phyloP scores from a whole-genome alignment of 306 rosid genomes.

The Mimosa bimucronata region DNA sequence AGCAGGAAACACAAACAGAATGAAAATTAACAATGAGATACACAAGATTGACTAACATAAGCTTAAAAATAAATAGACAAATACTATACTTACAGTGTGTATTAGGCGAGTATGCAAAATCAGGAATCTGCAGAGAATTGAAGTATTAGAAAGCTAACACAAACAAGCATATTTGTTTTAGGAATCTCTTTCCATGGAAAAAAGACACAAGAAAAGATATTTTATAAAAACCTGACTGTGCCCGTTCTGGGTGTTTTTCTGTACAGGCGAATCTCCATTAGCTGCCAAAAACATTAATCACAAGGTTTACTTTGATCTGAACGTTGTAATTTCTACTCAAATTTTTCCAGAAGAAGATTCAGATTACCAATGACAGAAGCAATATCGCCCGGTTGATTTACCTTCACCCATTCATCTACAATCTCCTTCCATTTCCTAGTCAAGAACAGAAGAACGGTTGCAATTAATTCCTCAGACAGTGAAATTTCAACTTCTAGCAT shows the following conservation, averaged over 20 bases:
- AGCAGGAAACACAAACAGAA: slow-evolving; percentile 23
- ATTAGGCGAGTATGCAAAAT: slow-evolving; percentile 97
- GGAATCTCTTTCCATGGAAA: slow-evolving; percentile 29
- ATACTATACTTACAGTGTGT: slow-evolving; percentile 85
- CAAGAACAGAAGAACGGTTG: slow-evolving; percentile 26
- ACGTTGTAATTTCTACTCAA: background rate
- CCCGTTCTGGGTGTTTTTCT: slow-evolving; percentile 76
- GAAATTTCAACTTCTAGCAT: background rate
- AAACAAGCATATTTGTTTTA: slow-evolving; percentile 6
- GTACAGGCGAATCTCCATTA: slow-evolving; percentile 86
- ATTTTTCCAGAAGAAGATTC: slow-evolving; percentile 15
- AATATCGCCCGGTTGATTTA: slow-evolving; percentile 68
- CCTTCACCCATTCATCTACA: slow-evolving; percentile 96
- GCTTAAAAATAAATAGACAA: slow-evolving; percentile 44
- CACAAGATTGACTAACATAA: slow-evolving; percentile 15
- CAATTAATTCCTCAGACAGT: background rate
- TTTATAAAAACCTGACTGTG: slow-evolving; percentile 73
- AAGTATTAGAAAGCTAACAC: slow-evolving; percentile 45
- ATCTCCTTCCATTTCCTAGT: slow-evolving; percentile 95
- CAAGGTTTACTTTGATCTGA: slow-evolving; percentile 30
- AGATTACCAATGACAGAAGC: slow-evolving; percentile 64
- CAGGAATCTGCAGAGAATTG: slow-evolving; percentile 77
- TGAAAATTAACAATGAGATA: background rate
- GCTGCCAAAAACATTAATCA: slow-evolving; percentile 55
- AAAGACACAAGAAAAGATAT: slow-evolving; percentile 20